A percentile compares a stretch with the other conserved stretches of the same genome.
Evolutionary conservation across 1,284 basidiomycete genomes (phyloP).

Genomic region (Cryptococcus sp.): DNA sequence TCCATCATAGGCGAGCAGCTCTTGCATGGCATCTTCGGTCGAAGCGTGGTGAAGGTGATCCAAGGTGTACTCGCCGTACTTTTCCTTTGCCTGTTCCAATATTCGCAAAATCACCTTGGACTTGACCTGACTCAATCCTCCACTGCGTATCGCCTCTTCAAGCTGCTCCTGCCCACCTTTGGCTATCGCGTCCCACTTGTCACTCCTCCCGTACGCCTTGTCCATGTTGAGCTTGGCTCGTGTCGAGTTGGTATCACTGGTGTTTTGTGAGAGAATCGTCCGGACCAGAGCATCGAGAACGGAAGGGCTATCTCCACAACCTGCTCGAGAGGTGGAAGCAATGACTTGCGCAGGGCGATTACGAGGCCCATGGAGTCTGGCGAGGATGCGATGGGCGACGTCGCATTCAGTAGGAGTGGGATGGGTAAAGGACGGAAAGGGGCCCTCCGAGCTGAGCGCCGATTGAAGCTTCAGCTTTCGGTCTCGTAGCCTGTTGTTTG

Average conservation of each 20-base stretch:
- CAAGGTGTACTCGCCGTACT: constrained; percentile 47
- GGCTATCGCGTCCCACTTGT: constrained; percentile 59
- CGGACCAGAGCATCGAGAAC: constrained; percentile 67
- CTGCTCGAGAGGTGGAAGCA: constrained; percentile 47
- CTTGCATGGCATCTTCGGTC: constrained; percentile 62
- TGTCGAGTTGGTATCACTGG: constrained; percentile 59
- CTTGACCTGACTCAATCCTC: constrained; percentile 70
- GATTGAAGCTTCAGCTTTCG: constrained; percentile 3
- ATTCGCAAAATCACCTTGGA: constrained; percentile 61
- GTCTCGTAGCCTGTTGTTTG: constrained; percentile 1
- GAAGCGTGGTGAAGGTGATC: constrained; percentile 47
- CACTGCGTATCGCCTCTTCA: constrained; percentile 59
- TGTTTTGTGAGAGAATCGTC: constrained; percentile 70
- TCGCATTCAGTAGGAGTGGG: constrained; percentile 54
- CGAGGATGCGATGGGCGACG: constrained; percentile 52
- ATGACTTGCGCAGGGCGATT: constrained; percentile 36
- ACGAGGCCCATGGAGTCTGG: constrained; percentile 41
- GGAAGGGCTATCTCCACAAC: constrained; percentile 56
- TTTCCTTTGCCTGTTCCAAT: constrained; percentile 52
- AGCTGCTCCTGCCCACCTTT: constrained; percentile 53
- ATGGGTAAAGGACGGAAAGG: constrained; percentile 53
- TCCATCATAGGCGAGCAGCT: constrained; percentile 61
- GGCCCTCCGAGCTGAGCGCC: constrained; percentile 40
- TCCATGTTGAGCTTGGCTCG: constrained; percentile 60
- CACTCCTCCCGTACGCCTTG: constrained; percentile 54